Evolutionary conservation across 1,139 yeast genomes (phyloP), one percentile per base, ranked within the genome.

Genomic region (Kurtzmaniella quercitrusa): DNA sequence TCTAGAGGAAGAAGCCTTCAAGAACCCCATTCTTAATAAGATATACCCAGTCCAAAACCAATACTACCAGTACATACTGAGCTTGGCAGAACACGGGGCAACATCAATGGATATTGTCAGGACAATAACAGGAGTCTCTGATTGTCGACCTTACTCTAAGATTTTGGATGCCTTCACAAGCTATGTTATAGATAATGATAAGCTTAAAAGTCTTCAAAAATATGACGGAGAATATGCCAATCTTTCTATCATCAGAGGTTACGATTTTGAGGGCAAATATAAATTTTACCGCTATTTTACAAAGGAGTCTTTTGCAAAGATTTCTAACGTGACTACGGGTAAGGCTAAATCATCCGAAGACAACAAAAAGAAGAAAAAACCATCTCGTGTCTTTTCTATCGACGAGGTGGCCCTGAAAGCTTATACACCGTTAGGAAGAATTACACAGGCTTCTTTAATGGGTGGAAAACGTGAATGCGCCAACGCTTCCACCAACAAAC

Each of bases 281-380:
- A 85, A 86, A 53, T 86, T 80, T 51, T 87, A 80, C 56, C 68
- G 95, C 34, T 82, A 86, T 50, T 80, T 83, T 48, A 73, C 84
- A 22, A 47, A 50, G 39, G 39, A 49, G 14, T 26, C 18, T 4
- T 30, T 36, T 5, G 36, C 39, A 3, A 42, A 40, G 32, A 23
- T 42, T 5, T 38, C 41, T 14, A 34, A 23, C 3, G n/a, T 39
- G 21, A 7, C 38, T 26, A 18, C 33, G n/a, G 17, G 38, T 3
- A 50, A 52, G 28, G 46, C 40, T 8, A 46, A 45, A 20, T 39
- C 49, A 4, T 40, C 39, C 4, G 38, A 15, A n/a, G 16, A 7
- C n/a, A 16, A 32, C 23, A 15, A 35, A 30, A 32, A 17, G n/a
- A 17, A 38, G 33, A 33, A 12, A 11, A 20, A 36, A 14, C 11